Conservation (phyloP, 208 protist species). For the Leishmania martiniquensis region DNA sequence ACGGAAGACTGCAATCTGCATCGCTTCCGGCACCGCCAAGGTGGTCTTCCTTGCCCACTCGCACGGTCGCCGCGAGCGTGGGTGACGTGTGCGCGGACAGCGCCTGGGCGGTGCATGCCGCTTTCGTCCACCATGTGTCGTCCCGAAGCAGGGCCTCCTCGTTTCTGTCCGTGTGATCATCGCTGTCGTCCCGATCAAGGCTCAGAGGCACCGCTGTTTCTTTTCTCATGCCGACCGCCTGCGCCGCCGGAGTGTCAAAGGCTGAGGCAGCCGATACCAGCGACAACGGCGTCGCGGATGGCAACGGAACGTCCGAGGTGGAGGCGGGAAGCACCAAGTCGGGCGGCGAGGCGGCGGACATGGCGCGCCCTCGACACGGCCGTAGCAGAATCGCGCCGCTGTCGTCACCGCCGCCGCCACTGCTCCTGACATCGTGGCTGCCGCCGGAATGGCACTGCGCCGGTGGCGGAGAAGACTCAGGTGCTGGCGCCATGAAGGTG, state of each 20-base stretch:
- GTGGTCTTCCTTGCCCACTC: neutral
- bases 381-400: neutral
- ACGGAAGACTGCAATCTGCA: neutral
- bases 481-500: neutral
- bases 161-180: neutral
- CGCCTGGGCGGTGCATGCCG: neutral
- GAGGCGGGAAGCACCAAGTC: slow-evolving; percentile 7
- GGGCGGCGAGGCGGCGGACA: slow-evolving; percentile 9
- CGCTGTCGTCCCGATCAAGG: slow-evolving; percentile 3
- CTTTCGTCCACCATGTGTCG: neutral
- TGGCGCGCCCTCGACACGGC: neutral
- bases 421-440: neutral
- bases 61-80: neutral
- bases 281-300: neutral
- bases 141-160: neutral
- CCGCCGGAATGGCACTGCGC: neutral
- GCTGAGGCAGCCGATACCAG: neutral
- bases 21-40: neutral
- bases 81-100: neutral
- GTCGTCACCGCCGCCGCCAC: neutral
- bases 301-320: slow-evolving; percentile 2
- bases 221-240: neutral
- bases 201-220: neutral
- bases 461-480: neutral
- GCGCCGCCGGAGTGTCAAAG: too few species aligned